Base-by-base conservation (phyloP, 495 filamentous ascomycete species). In the Penicillium canariense region DNA sequence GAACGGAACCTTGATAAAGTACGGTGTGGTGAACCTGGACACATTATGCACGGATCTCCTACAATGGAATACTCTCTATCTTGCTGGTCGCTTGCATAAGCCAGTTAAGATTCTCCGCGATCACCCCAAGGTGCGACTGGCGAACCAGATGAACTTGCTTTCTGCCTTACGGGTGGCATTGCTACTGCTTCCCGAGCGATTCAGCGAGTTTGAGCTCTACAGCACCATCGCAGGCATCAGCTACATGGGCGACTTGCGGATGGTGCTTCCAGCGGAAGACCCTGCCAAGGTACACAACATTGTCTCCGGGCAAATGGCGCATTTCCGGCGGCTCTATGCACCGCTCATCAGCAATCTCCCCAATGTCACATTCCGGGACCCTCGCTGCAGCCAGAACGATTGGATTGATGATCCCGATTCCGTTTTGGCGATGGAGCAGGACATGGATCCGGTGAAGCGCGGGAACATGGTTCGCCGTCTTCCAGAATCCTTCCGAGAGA, bases 81-180 rank as follows among this genome's bases (percentile, higher is more conserved):
- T 98, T 23, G 94, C 94, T 20, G 94, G 94, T 1, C 89, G 94
- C 35, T 74, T 98, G 36, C 94, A 98, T 28, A 98, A 98, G 66
- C 94, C 94, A 1, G 94, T 97, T 61, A 97, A 97, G 73, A 98
- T 97, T 60, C 81, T 98, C 5, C 87, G 91, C 18, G 94, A 98
- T 60, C 90, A 97, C 63, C 87, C 95, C 2, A 83, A 85, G 46
- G 89, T 98, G 30, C 89, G 92, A 15, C 78, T 96, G 18, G 89
- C 94, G 5, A 97, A 97, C 67, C 95, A 97, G 68, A 84, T 94
- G 69, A 98, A 98, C 66, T 81, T 98, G 6, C 71, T 97, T 18
- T 94, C 93, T 5, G 94, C 94, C 3, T 75, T 97, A 20, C 87
- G 95, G 20, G 92, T 91, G 15, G 90, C 94, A 0, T 81, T 98